Evolutionary conservation across 768 basidiomycete genomes (phyloP).

Genomic region (Boletus eberwhitei): DNA sequence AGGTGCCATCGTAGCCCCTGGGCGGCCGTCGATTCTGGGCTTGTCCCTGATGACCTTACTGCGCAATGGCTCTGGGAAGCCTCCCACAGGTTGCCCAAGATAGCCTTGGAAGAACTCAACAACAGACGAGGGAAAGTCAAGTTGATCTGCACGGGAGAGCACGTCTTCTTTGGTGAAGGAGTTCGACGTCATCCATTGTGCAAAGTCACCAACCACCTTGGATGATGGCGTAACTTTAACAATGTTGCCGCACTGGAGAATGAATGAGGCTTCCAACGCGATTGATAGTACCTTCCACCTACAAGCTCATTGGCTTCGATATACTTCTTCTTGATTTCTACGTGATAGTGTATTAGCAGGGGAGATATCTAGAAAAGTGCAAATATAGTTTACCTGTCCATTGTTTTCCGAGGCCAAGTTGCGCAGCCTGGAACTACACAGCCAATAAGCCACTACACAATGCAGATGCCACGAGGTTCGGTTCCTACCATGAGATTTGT

Average conservation of each 20-base stretch:
- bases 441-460: constrained; percentile 18
- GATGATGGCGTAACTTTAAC: constrained; percentile 99
- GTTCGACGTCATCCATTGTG: constrained; percentile 99
- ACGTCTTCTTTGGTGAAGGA: constrained; percentile 85
- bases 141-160: constrained; percentile 74
- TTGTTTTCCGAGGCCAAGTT: constrained; percentile 94
- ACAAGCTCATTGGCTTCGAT: constrained; percentile 96
- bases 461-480: constrained; percentile 9
- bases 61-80: constrained; percentile 97
- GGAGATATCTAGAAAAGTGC: constrained; percentile 7
- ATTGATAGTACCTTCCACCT: constrained; percentile 27
- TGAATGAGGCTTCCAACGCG: constrained; percentile 2
- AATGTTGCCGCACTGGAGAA: constrained; percentile 84
- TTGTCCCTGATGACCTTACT: constrained; percentile 90
- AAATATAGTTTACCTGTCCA: constrained; percentile 65
- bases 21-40: constrained; percentile 89
- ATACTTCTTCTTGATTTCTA: constrained; percentile 97
- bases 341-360: neutral
- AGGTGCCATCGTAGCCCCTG: constrained; percentile 83
- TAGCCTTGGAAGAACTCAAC: constrained; percentile 99
- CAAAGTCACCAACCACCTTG: constrained; percentile 98
- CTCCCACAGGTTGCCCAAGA: constrained; percentile 95
- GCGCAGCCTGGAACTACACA: constrained; percentile 92
- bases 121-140: constrained; percentile 97
- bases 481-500: constrained; percentile 85